phyloP scores from a whole-genome alignment of 192 early-diverging fungal species.

The Backusella parvicylindrica region DNA sequence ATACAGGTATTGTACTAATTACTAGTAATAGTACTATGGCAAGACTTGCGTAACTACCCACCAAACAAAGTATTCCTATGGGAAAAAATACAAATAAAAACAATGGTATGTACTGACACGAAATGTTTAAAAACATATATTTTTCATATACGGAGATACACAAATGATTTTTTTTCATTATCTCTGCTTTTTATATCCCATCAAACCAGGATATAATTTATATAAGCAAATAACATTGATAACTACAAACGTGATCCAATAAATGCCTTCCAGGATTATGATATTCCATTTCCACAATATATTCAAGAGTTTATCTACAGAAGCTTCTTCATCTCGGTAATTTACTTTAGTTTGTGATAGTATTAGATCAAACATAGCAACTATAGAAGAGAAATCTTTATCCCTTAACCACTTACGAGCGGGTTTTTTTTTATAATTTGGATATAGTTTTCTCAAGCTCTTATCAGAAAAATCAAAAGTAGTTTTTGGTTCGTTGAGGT shows the following conservation, averaged over 20 bases:
- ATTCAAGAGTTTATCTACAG: neutral
- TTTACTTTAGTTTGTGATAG: neutral
- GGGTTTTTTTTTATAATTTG: neutral
- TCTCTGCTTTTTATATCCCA: neutral
- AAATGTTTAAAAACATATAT: too few species aligned
- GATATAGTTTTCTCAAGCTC: neutral
- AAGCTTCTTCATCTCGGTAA: neutral
- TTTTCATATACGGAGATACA: neutral
- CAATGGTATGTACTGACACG: too few species aligned
- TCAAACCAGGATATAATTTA: neutral
- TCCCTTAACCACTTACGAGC: too few species aligned
- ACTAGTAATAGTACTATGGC: too few species aligned
- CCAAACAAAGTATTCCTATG: too few species aligned
- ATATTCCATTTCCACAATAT: neutral
- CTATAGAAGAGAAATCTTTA: neutral
- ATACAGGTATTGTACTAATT: too few species aligned
- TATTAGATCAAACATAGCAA: neutral
- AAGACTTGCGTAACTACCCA: too few species aligned
- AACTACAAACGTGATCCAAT: neutral
- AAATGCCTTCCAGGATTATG: neutral
- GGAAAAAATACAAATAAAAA: too few species aligned
- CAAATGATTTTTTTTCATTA: neutral
- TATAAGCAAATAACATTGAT: neutral
- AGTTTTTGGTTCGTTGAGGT: neutral
- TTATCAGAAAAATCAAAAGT: neutral